Base-by-base conservation (phyloP, 495 filamentous ascomycete species). In the Podospora pseudopauciseta region DNA sequence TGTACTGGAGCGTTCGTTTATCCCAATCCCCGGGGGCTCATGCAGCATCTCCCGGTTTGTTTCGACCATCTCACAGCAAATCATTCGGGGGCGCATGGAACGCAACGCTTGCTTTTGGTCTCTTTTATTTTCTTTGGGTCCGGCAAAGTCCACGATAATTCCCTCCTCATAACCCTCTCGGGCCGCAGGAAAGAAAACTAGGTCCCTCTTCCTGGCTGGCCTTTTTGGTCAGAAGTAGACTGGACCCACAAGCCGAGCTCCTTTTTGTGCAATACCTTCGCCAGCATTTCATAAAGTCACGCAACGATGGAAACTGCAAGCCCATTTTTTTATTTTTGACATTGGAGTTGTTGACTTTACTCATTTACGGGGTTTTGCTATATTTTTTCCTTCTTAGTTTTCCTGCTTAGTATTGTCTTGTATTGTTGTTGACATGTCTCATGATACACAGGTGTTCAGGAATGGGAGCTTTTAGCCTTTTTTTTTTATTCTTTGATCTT, bases 371-470 rank as follows among this genome's bases (percentile, higher is more conserved):
- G 30, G 30, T 32, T 32, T 63, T 66, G 63, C 57, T 39, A 1
- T 71, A 56, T 39, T 67, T 64, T 73, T 72, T 59, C 30, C 62
- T 60, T 19, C 62, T 53, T 60, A 56, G 55, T 63, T 65, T 60
- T 60, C 67, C 60, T 54, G 64, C 66, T 67, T 18, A 7, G 30
- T 32, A 32, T 32, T 32, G 30, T 32, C 30, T 32, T 32, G 30
- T 32, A 32, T 32, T 32, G 30, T 5, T 32, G 30, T 32, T 32
- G 30, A 32, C 30, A 32, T 5, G 7, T 32, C 57, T 65, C 53
- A 71, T 67, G 64, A 62, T 66, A 67, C 61, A 65, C 59, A 23
- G 65, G 72, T 67, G 32, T 66, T 70, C n/a, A 63, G 58, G 64
- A 65, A 65, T 19, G 63, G 63, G 54, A 71, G 63, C 23, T 64